Conservation (phyloP, 2,329 filamentous ascomycete species). For the Arthroderma sp. region DNA sequence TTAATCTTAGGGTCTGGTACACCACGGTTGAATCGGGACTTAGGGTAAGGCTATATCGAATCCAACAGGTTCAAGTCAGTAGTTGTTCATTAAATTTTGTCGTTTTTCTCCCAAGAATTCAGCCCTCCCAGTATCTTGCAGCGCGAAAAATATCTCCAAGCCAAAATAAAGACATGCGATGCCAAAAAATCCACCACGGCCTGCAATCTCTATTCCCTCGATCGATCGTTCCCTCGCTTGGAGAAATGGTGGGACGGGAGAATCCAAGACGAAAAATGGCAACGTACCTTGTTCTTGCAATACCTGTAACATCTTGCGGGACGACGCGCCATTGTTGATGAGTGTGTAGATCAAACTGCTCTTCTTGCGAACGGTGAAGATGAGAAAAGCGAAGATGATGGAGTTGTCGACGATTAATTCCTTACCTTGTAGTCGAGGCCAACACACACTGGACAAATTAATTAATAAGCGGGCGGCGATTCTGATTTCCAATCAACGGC, state of each 20-base stretch:
- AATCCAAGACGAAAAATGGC: slow-evolving; percentile 4
- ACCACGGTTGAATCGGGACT: slow-evolving; percentile 99
- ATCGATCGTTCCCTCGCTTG: background rate
- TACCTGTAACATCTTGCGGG: slow-evolving; percentile 99
- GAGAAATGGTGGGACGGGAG: background rate
- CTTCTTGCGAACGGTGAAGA: slow-evolving; percentile 35
- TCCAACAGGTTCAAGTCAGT: background rate
- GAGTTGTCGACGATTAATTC: slow-evolving; percentile 17
- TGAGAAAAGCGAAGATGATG: slow-evolving; percentile 20
- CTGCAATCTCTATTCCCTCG: background rate
- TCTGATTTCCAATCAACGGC: slow-evolving; percentile 25
- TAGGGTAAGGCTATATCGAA: slow-evolving; percentile 69
- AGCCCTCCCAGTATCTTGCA: too few relatives aligned
- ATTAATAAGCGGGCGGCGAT: slow-evolving; percentile 6
- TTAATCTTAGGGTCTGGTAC: slow-evolving; percentile 69
- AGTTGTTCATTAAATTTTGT: background rate
- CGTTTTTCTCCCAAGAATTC: background rate
- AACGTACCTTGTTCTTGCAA: slow-evolving; percentile 99
- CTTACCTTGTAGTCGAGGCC: slow-evolving; percentile 5
- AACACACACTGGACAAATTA: slow-evolving; percentile 1
- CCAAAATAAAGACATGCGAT: too few relatives aligned
- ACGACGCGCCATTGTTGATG: slow-evolving; percentile 94
- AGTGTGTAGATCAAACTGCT: slow-evolving; percentile 32
- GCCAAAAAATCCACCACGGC: background rate
- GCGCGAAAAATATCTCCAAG: too few relatives aligned